Conservation (phyloP, 257 asterid species). For the Voacanga thouarsii region DNA sequence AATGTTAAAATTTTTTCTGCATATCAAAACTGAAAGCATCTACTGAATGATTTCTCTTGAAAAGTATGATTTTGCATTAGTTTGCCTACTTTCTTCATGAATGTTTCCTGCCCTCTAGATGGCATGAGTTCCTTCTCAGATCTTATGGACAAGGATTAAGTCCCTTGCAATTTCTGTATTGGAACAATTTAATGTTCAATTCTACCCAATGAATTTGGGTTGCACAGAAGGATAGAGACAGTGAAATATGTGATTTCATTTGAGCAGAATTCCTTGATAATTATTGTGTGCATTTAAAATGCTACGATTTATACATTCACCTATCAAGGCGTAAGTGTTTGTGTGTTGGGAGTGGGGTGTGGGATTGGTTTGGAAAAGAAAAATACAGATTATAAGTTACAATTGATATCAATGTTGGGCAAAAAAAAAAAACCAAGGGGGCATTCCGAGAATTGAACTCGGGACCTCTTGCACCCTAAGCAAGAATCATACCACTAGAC, state of each 20-base stretch:
- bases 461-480: constrained; percentile 90
- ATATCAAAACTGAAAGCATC: background rate
- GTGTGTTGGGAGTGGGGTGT: too few relatives aligned
- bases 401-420: background rate
- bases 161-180: background rate
- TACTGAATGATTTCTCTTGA: too few relatives aligned
- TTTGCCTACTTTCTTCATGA: background rate
- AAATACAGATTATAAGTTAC: too few relatives aligned
- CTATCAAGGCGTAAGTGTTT: too few relatives aligned
- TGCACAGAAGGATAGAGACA: background rate
- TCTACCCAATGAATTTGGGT: background rate
- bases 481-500: constrained; percentile 85
- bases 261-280: background rate
- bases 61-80: background rate
- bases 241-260: background rate
- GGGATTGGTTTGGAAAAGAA: background rate
- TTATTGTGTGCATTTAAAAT: too few relatives aligned
- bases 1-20: background rate
- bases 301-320: too few relatives aligned
- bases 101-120: background rate
- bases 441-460: constrained; percentile 88
- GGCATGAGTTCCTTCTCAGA: background rate
- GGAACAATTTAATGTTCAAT: background rate
- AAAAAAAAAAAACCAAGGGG: constrained; percentile 27
- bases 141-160: background rate